Conservation (phyloP, 2,329 filamentous ascomycete species). For the Daldinia sp. region DNA sequence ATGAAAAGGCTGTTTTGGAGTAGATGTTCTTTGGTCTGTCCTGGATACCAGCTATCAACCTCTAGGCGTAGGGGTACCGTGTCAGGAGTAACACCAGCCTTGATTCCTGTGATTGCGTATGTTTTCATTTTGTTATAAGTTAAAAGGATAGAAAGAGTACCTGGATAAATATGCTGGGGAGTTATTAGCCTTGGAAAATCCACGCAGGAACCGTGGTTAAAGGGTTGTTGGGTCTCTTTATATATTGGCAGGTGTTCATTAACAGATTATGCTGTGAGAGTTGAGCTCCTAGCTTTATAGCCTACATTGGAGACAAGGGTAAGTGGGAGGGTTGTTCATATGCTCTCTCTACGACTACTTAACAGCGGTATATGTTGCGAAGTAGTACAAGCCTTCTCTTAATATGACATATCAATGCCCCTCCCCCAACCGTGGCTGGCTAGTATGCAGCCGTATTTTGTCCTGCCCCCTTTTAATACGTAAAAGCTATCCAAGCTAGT, state of each 20-base stretch:
- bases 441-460: no score
- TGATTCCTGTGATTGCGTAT: neutral
- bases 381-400: neutral
- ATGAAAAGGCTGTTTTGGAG: conserved; percentile 1
- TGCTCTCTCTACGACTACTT: neutral
- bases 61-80: neutral
- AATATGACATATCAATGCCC: neutral
- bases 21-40: neutral
- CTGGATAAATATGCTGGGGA: neutral
- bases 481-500: no score
- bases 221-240: neutral
- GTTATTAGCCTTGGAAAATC: neutral
- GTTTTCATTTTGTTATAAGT: neutral
- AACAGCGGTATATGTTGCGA: neutral
- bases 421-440: neutral
- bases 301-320: neutral
- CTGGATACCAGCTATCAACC: conserved; percentile 1
- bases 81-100: neutral
- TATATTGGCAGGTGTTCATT: no score
- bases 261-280: no score
- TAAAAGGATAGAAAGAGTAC: neutral
- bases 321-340: no score
- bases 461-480: no score
- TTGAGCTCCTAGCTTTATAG: neutral
- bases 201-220: neutral